Evolutionary conservation across 495 filamentous ascomycete genomes (phyloP), one percentile per base, ranked within the genome.

Genomic region (Thozetella sp.): DNA sequence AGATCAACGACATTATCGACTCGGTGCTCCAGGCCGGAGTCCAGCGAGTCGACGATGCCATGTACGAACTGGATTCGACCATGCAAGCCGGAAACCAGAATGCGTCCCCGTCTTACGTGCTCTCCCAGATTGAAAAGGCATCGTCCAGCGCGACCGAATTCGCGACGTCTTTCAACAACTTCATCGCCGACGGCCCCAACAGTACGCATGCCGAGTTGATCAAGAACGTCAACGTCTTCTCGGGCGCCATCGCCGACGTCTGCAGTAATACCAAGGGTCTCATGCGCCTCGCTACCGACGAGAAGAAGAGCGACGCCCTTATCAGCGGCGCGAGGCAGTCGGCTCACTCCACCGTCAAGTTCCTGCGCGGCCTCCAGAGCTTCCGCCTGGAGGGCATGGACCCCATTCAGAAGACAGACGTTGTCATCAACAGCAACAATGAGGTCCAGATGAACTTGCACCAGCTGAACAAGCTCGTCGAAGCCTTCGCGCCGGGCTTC

Each of bases 71-170:
- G 24, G 95, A 99, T 71, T 97, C 95, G 3, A 87, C 90, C 54
- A 98, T 97, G 93, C 94, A 97, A 72, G 95, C 95, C 46, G 95
- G 95, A 67, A 99, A 99, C 76, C 94, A 97, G 78, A 98, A 93
- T 65, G 95, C 95, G 2, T 96, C 93, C 24, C 92, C 95, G n/a
- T 85, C 93, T 1, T 97, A 96, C 69, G 93, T 99, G 22, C 81
- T 97, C 20, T 97, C 94, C 1, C 95, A 97, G 72, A 91, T 97
- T 53, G 95, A 99, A 72, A 99, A 97, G 76, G 95, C 95, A 0
- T 92, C 91, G n/a, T 85, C 92, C 15, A 96, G 87, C 57, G 92
- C 94, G 2, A 98, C 91, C 55, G 95, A 98, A 67, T 99, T 99
- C 70, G 93, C 94, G 0, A 97, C 94, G 2, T 87, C 95, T 0